phyloP scores from a whole-genome alignment of 2,329 filamentous ascomycete species.

The Talaromyces albobiverticillius region DNA sequence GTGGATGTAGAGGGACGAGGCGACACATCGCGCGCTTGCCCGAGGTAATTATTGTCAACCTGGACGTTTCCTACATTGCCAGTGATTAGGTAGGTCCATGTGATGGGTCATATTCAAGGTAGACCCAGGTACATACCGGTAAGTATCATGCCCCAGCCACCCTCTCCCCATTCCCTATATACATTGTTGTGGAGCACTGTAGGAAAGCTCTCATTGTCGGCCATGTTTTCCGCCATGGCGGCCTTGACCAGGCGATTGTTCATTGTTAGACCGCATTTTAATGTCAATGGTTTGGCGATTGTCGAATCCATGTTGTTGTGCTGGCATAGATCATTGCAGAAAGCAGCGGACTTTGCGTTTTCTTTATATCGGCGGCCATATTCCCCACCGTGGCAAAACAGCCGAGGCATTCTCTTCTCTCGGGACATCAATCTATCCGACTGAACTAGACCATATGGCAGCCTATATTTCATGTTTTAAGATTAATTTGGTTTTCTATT shows the following conservation, averaged over 20 bases:
- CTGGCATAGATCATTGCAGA: no score
- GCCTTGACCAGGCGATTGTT: slow-evolving; percentile 11
- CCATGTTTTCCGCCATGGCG: slow-evolving; percentile 12
- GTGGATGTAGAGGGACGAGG: background rate
- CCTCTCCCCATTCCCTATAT: slow-evolving; percentile 53
- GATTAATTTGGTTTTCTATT: no score
- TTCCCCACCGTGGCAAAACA: no score
- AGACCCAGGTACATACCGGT: slow-evolving; percentile 32
- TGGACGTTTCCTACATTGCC: slow-evolving; percentile 37
- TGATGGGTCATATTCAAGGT: background rate
- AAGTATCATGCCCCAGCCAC: slow-evolving; percentile 42
- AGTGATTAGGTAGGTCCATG: background rate
- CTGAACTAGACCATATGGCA: no score
- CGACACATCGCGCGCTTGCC: slow-evolving; percentile 29
- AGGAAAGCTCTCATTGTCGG: slow-evolving; percentile 4
- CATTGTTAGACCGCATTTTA: slow-evolving; percentile 11
- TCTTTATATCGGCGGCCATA: no score
- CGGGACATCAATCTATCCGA: no score
- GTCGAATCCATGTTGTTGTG: slow-evolving; percentile 8
- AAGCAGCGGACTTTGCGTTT: no score
- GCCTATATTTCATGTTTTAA: no score
- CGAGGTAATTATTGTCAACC: slow-evolving; percentile 44
- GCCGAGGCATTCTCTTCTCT: no score
- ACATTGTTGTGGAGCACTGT: background rate
- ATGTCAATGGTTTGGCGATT: slow-evolving; percentile 5